These are phyloP conservation scores for Bolboschoenoplectus hybrid DNA, from an alignment of 202 grass and related monocot genomes.

Conservation along the genomic window DNA sequence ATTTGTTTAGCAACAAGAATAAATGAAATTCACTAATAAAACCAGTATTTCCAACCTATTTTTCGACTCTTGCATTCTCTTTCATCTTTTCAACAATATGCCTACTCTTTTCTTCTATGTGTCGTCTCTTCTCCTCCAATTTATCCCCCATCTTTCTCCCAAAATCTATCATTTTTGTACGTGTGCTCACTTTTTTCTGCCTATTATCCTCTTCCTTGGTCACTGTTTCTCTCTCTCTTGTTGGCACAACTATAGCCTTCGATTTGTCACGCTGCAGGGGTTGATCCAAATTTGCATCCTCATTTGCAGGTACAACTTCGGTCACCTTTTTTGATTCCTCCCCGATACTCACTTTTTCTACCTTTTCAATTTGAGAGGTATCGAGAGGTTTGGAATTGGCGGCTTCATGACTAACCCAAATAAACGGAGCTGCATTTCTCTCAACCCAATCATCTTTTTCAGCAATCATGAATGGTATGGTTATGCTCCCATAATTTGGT, in stretches of 20 bases:
- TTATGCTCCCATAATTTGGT: constrained; percentile 65
- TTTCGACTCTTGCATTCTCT: constrained; percentile 54
- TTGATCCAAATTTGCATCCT: constrained; percentile 38
- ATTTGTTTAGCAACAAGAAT: constrained; percentile 11
- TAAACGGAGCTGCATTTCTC: constrained; percentile 64
- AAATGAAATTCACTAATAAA: constrained; percentile 24
- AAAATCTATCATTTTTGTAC: constrained; percentile 60
- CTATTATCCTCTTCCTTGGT: constrained; percentile 44
- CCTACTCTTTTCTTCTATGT: constrained; percentile 61
- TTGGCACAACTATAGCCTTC: constrained; percentile 16
- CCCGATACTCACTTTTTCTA: constrained; percentile 31
- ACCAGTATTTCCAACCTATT: background rate
- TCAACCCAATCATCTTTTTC: constrained; percentile 84
- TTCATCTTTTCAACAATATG: constrained; percentile 68
- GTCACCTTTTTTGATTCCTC: constrained; percentile 30
- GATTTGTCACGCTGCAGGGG: constrained; percentile 44
- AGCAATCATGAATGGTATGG: constrained; percentile 72
- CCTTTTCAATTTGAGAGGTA: constrained; percentile 36
- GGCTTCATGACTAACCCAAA: constrained; percentile 60
- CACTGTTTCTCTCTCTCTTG: constrained; percentile 19
- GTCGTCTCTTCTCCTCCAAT: constrained; percentile 70
- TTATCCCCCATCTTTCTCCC: constrained; percentile 72
- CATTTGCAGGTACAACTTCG: constrained; percentile 29
- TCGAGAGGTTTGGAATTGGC: constrained; percentile 36
- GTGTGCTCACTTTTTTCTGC: constrained; percentile 47